These are phyloP conservation scores for Talaromyces trachyspermus DNA, from an alignment of 495 filamentous ascomycete genomes.

Conservation along the genomic window DNA sequence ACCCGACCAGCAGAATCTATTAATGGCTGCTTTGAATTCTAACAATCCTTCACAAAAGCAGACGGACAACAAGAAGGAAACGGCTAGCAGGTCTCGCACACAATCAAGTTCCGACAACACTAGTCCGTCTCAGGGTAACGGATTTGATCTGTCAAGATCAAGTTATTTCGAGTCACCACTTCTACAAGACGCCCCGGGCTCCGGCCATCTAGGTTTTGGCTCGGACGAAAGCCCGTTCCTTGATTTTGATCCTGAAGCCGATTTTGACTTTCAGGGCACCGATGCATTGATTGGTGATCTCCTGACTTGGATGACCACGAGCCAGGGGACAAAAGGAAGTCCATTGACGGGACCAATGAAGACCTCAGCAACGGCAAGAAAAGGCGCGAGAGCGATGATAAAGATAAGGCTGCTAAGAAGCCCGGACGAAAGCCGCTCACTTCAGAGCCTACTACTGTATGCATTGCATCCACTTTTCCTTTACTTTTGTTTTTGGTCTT, in stretches of 20 bases:
- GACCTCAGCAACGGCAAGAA: slow-evolving; percentile 67
- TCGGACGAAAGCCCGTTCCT: slow-evolving; percentile 72
- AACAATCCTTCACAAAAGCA: slow-evolving; percentile 46
- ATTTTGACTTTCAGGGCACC: slow-evolving; percentile 55
- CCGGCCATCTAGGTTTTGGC: slow-evolving; percentile 40
- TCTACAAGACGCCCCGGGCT: slow-evolving; percentile 27
- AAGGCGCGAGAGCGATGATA: slow-evolving; percentile 69
- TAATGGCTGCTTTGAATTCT: slow-evolving; percentile 81
- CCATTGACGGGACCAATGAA: slow-evolving; percentile 67
- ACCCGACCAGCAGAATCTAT: slow-evolving; percentile 77
- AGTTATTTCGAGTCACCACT: slow-evolving; percentile 49
- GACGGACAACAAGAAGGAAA: slow-evolving; percentile 15
- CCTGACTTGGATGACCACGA: slow-evolving; percentile 50
- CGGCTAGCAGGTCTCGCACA: slow-evolving; percentile 27
- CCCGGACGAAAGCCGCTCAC: slow-evolving; percentile 94
- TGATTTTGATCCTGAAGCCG: slow-evolving; percentile 71
- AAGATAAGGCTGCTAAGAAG: slow-evolving; percentile 78
- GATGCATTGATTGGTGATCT: slow-evolving; percentile 71
- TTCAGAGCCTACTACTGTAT: slow-evolving; percentile 90
- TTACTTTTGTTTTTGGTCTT: neutral
- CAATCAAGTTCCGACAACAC: slow-evolving; percentile 23
- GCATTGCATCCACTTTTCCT: slow-evolving; percentile 20
- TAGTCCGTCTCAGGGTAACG: slow-evolving; percentile 9
- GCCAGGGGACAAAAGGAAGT: slow-evolving; percentile 64
- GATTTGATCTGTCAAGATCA: slow-evolving; percentile 40